Conservation (phyloP, 176 grass and related monocot genomes). For the Saccharum officinarum region DNA sequence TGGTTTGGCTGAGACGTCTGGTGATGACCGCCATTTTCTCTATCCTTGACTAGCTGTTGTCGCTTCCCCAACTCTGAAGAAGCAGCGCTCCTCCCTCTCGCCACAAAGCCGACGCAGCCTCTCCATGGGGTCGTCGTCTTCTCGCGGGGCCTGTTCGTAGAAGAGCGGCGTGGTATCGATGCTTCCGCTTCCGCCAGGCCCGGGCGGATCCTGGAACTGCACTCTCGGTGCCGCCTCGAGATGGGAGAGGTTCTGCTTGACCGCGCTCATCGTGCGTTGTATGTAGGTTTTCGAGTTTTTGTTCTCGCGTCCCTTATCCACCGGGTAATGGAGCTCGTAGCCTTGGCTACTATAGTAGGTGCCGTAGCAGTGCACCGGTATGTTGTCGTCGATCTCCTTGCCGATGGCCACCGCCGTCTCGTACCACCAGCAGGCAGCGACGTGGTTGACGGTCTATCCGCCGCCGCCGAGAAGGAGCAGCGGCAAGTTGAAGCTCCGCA, state of each 20-base stretch:
- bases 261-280: not conserved
- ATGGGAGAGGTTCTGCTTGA: slow-evolving; percentile 27
- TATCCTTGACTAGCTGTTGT: not conserved
- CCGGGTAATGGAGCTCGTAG: slow-evolving; percentile 33
- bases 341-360: not conserved
- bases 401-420: slow-evolving; percentile 45
- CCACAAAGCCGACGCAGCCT: slow-evolving; percentile 20
- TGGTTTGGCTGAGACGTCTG: not conserved
- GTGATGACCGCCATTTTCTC: not conserved
- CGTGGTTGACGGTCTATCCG: slow-evolving; percentile 78
- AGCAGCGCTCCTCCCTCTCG: not conserved
- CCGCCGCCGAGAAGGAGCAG: slow-evolving; percentile 81
- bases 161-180: not conserved
- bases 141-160: not conserved
- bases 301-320: slow-evolving; percentile 14
- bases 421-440: slow-evolving; percentile 83
- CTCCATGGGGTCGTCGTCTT: slow-evolving; percentile 21
- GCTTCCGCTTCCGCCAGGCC: not conserved
- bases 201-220: not conserved
- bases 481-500: slow-evolving; percentile 32
- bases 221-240: slow-evolving; percentile 32
- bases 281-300: not conserved
- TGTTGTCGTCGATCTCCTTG: slow-evolving; percentile 46
- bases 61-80: not conserved
- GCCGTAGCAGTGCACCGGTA: slow-evolving; percentile 14